Conservation (phyloP, 305 asterid genomes). For the Caryopteris hybrid region DNA sequence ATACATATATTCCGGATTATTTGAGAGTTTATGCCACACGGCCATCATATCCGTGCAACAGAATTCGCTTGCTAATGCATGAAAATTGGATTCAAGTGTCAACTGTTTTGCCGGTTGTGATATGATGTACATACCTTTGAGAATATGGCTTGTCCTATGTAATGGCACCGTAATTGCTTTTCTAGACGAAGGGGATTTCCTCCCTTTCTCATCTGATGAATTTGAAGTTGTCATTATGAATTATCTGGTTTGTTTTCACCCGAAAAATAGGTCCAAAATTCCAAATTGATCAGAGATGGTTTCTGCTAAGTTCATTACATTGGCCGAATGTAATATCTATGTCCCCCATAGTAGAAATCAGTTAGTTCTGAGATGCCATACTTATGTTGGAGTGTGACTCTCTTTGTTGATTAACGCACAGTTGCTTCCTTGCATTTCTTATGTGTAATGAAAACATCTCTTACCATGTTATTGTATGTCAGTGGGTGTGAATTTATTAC, state of each 20-base stretch:
- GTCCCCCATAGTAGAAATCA: not conserved
- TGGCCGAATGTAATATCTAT: not conserved
- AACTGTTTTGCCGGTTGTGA: slow-evolving; percentile 2
- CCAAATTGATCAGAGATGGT: not conserved
- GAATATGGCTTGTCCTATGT: not conserved
- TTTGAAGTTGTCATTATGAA: not conserved
- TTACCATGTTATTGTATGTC: not conserved
- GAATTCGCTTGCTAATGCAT: slow-evolving; percentile 4
- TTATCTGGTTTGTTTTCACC: slow-evolving; percentile 8
- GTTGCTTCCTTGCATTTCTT: too few relatives aligned
- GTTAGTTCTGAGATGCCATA: not conserved
- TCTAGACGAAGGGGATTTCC: too few relatives aligned
- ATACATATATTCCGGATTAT: too few relatives aligned
- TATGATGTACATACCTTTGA: not conserved
- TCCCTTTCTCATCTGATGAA: not conserved
- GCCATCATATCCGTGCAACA: not conserved
- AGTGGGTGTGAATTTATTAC: not conserved
- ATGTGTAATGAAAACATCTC: not conserved
- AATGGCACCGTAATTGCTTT: too few relatives aligned
- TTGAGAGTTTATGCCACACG: not conserved
- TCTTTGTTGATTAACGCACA: not conserved
- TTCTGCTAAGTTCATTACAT: not conserved
- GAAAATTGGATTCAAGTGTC: not conserved
- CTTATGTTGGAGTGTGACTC: not conserved
- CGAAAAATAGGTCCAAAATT: not conserved